Evolutionary conservation across 306 rosid species (phyloP).

Genomic region (Phaseolus lunatus): DNA sequence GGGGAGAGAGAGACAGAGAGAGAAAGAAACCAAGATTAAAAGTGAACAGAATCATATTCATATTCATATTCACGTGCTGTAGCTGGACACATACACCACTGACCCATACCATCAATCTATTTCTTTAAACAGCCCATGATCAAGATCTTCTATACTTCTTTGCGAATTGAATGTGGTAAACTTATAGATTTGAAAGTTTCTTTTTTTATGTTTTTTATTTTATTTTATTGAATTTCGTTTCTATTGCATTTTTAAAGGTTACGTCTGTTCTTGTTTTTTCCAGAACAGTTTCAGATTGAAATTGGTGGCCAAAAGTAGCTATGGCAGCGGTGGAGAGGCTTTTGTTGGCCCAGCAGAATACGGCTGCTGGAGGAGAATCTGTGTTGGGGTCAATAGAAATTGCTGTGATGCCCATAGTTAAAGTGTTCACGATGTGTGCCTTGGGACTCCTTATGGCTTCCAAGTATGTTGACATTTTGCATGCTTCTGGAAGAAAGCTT

Average conservation of each 20-base stretch:
- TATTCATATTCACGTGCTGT: not conserved
- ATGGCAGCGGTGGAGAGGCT: conserved; percentile 57
- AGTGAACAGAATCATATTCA: conserved; percentile 13
- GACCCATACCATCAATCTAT: not conserved
- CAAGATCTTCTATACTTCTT: conserved; percentile 9
- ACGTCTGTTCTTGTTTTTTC: not conserved
- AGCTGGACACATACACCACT: not conserved
- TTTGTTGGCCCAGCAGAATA: conserved; percentile 42
- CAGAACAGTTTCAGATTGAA: not conserved
- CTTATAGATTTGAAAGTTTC: not conserved
- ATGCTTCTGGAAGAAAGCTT: conserved; percentile 86
- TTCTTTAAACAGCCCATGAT: not conserved
- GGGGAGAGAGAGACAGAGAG: not conserved
- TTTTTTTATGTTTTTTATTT: not conserved
- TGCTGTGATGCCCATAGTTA: conserved; percentile 89
- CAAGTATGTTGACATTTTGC: conserved; percentile 80
- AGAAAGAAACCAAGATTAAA: too few species aligned
- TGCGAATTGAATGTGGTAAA: not conserved
- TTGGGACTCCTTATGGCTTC: conserved; percentile 99
- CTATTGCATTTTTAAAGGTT: not conserved
- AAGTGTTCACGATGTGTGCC: conserved; percentile 84
- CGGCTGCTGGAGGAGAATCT: conserved; percentile 65
- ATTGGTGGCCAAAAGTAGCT: not conserved
- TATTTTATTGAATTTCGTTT: not conserved
- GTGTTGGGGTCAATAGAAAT: conserved; percentile 73